These are phyloP conservation scores for Pharnaceum exiguum DNA, from an alignment of 148 eudicot genomes.

Conservation along the genomic window DNA sequence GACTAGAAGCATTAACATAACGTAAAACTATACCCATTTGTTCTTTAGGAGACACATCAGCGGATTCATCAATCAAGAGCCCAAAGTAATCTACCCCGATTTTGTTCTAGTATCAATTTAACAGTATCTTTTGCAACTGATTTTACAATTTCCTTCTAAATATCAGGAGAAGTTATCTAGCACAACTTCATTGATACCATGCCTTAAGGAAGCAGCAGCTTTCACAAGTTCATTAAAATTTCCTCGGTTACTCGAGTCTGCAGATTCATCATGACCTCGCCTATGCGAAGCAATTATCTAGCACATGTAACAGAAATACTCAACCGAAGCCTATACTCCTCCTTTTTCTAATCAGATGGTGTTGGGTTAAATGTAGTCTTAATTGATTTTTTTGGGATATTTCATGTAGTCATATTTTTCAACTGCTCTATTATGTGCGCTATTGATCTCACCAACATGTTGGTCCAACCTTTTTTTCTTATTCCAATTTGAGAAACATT, in stretches of 20 bases:
- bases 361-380: no score
- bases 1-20: not conserved
- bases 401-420: slow-evolving; percentile 1
- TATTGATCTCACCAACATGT: not conserved
- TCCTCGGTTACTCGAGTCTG: not conserved
- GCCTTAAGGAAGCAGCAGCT: no score
- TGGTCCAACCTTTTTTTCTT: not conserved
- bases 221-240: not conserved
- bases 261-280: not conserved
- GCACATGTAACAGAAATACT: not conserved
- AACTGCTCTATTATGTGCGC: not conserved
- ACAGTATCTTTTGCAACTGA: not conserved
- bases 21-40: not conserved
- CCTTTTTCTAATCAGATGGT: not conserved
- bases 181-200: no score
- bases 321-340: not conserved
- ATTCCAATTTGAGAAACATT: slow-evolving; percentile 9
- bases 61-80: not conserved
- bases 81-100: not conserved
- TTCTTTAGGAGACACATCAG: not conserved
- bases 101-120: not conserved
- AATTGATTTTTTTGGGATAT: not conserved
- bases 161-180: not conserved
- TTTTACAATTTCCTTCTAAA: not conserved
- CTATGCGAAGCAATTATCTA: not conserved